Percentiles rank a stretch among this genome's conserved stretches.
Conservation (phyloP, 139 green algal species). For the Chlorella sorokiniana region DNA sequence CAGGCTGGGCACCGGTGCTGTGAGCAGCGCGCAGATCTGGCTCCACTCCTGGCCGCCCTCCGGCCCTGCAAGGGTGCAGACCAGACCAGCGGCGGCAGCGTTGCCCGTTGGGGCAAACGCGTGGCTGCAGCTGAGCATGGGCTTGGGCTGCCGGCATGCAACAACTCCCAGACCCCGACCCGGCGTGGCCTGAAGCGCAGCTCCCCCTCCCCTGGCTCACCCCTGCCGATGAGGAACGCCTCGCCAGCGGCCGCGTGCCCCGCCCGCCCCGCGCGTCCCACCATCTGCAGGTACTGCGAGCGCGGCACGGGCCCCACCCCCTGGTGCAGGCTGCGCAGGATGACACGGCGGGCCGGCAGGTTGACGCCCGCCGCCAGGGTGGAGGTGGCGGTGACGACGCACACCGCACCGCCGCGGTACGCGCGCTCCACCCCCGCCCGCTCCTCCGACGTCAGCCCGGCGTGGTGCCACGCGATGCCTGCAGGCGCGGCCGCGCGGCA, state of each 20-base stretch:
- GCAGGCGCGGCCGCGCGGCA: background rate
- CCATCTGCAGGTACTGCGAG: conserved; percentile 77
- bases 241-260: conserved; percentile 58
- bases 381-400: conserved; percentile 32
- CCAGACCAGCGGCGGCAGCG: background rate
- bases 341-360: conserved; percentile 55
- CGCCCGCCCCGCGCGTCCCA: conserved; percentile 63
- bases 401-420: background rate
- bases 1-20: conserved; percentile 55
- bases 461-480: conserved; percentile 48
- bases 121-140: background rate
- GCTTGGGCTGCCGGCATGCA: background rate
- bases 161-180: background rate
- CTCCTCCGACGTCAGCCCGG: conserved; percentile 39
- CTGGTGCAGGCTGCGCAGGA: conserved; percentile 42
- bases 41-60: conserved; percentile 54
- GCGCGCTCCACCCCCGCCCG: conserved; percentile 29
- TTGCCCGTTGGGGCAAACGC: too few relatives aligned
- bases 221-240: conserved; percentile 61
- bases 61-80: background rate
- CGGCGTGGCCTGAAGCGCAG: background rate
- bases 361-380: conserved; percentile 74
- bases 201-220: conserved; percentile 10
- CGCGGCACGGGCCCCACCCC: conserved; percentile 44
- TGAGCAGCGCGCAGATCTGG: conserved; percentile 58